Base-by-base conservation (phyloP, 176 grass and related monocot species). In the Avena eriantha region DNA sequence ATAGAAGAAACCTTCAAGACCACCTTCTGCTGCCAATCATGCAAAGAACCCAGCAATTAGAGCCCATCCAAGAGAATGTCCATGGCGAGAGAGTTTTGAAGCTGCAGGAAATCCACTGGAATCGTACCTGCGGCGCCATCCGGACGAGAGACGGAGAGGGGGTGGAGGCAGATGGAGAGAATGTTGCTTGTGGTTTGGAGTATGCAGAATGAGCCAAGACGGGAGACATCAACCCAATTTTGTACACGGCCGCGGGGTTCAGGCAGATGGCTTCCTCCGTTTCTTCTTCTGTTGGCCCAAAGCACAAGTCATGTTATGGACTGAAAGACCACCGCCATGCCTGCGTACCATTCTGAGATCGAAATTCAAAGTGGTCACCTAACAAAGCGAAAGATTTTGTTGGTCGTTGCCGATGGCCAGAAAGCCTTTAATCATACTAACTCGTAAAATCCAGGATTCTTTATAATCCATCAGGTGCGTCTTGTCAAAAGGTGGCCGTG, bases 1-100 rank as follows among this genome's bases (percentile, higher is more conserved):
- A 95, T 95, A 29, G 92, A 84, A 10, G 88, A 77, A 29, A 97
- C 80, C 82, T 94, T 97, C 29, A 94, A 67, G n/a, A 97, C 69
- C 59, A 97, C 90, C 77, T 97, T 94, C 87, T 94, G 92, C 89
- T 91, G 66, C 73, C 56, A 41, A 41, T 39, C 36, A 83, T 45
- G 49, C 1, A 56, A 76, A 80, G 56, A 69, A 63, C 22, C 21
- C 36, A 77, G 33, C 4, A 24, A 83, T 73, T 31, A 80, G 16
- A 85, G 50, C 3, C 13, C 16, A 31, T 86, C 14, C 51, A 48
- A 26, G 64, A 64, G 65, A 15, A 3, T 67, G 45, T 14, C 49
- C 47, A 66, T 35, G 49, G 26, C 69, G 12, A 29, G 58, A 31
- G 8, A 2, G 57, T 29, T 36, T 5, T 39, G 36, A 51, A 33